Conservation (phyloP, 257 asterid species). For the Solanum raphanifolium region DNA sequence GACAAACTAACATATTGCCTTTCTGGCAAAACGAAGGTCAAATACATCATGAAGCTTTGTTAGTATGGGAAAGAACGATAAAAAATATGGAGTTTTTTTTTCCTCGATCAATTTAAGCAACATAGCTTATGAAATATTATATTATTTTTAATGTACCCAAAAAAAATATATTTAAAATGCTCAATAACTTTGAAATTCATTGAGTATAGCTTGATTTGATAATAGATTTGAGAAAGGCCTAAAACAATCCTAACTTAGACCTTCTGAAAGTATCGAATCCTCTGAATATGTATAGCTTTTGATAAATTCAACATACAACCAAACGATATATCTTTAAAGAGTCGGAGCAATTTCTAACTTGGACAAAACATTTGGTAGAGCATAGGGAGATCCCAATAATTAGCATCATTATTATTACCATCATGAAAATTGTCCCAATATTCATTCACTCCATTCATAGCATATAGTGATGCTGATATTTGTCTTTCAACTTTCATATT, state of each 20-base stretch:
- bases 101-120: background rate
- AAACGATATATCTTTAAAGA: background rate
- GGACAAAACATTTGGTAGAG: slow-evolving; percentile 59
- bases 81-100: background rate
- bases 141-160: background rate
- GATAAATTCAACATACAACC: background rate
- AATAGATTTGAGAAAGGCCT: background rate
- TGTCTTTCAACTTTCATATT: slow-evolving; percentile 54
- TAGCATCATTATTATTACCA: slow-evolving; percentile 11
- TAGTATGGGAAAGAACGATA: background rate
- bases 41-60: background rate
- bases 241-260: background rate
- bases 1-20: background rate
- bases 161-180: background rate
- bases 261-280: background rate
- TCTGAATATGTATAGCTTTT: background rate
- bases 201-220: background rate
- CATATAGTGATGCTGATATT: slow-evolving; percentile 62
- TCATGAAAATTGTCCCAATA: slow-evolving; percentile 49
- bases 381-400: slow-evolving; percentile 59
- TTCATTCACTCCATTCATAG: slow-evolving; percentile 55
- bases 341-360: slow-evolving; percentile 10
- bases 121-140: background rate
- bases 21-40: background rate
- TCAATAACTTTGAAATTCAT: background rate